Evolutionary conservation across 169 alveolate species (phyloP), one percentile per base, ranked within the genome.

Genomic region (Plasmodium coatneyi): DNA sequence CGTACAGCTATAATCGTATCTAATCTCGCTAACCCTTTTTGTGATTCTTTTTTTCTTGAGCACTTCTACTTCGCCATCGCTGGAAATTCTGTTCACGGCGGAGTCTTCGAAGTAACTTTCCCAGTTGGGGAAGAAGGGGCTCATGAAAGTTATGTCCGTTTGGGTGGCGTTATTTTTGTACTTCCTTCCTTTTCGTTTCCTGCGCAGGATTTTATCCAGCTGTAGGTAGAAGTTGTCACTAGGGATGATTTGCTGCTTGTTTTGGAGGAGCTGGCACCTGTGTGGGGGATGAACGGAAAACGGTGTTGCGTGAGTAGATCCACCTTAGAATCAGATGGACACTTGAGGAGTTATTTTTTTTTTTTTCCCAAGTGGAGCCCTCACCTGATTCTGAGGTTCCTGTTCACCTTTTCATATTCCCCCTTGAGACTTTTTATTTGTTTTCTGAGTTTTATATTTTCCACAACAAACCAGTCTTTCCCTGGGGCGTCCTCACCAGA

Each of bases 391-490:
- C 46, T 86, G 49, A 70, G 34, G 12, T 25, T 76, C 43, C 49
- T 72, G 16, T 76, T 41, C 4, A 34, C 22, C 60, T 86, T 74
- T 41, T 86, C 86, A 76, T 76, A 52, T 19, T 86, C 60, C 12
- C 56, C 46, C 70, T 86, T 86, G 25, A 86, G 9, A 7, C 46
- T 46, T 49, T 86, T 34, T 86, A 86, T 52, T 86, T 86, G 79
- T 74, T 86, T 86, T 86, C 93, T 49, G 6, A 86, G 54, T 70
- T 56, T 86, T 74, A 86, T 86, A 30, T 86, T 86, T 78, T 86
- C 93, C 78, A 86, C 49, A 1, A 72, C 36, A 76, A 70, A 60
- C 93, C 93, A 86, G 41, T 86, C 80, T 52, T 60, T 66, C 25
- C 49, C 82, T 25, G 1, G 5, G 0, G 76, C 76, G 60, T 49